Conservation (phyloP, 225 moss, liverwort and hornwort species). For the Bryum argenteum region DNA sequence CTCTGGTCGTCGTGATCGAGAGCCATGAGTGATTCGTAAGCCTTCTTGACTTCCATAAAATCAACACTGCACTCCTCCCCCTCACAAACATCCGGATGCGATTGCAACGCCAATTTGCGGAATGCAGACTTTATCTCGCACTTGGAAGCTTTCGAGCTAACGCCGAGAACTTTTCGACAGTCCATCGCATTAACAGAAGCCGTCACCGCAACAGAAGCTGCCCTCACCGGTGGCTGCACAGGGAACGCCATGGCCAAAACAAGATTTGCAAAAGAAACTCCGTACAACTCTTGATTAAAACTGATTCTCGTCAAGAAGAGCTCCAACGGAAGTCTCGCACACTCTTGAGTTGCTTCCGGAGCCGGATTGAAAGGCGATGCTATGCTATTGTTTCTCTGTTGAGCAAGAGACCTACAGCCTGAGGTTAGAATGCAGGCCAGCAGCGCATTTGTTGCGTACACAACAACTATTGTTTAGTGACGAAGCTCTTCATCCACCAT, state of each 20-base stretch:
- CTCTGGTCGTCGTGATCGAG: constrained; percentile 17
- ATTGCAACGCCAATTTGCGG: constrained; percentile 52
- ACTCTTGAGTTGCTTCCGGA: too few species aligned
- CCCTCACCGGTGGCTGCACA: constrained; percentile 7
- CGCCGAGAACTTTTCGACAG: constrained; percentile 42
- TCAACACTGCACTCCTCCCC: constrained; percentile 30
- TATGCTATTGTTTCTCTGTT: too few species aligned
- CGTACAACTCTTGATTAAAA: not conserved
- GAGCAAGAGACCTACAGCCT: too few species aligned
- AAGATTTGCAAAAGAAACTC: not conserved
- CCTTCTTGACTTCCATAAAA: constrained; percentile 52
- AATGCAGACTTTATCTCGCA: constrained; percentile 55
- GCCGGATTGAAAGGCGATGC: too few species aligned
- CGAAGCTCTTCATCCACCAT: too few species aligned
- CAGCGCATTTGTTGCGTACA: too few species aligned
- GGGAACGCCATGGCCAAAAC: constrained; percentile 33
- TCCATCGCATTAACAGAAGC: constrained; percentile 35
- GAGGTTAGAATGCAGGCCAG: too few species aligned
- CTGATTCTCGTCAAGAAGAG: not conserved
- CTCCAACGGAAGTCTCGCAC: not conserved
- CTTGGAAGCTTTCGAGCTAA: constrained; percentile 46
- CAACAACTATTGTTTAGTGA: too few species aligned
- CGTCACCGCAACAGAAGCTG: constrained; percentile 1
- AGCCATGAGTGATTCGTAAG: constrained; percentile 50
- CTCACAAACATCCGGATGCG: constrained; percentile 57